Base-by-base conservation (phyloP, 1,139 yeast genomes). In the Casaregolazyma lundiana region DNA sequence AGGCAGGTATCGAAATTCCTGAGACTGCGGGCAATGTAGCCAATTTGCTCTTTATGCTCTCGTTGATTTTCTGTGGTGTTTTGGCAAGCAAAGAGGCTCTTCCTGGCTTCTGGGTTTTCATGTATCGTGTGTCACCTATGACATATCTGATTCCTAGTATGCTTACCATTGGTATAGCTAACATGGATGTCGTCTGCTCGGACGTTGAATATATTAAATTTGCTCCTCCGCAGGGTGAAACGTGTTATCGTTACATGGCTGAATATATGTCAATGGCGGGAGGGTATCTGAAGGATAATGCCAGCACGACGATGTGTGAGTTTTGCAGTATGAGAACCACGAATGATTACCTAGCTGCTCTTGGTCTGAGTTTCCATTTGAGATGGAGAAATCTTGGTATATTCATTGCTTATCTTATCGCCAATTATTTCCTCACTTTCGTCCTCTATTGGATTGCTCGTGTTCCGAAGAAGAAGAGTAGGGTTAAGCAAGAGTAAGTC, bases 371-470 rank as follows among this genome's bases (percentile, higher is more conserved):
- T 21, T 72, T 73, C 61, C 51, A 52, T 21, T 63, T 74, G 57
- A 70, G 77, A 57, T 81, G 87, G 86, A 75, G 88, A 69, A 80
- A 82, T 58, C 51, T 81, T 49, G 89, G 89, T 17, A 69, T 83
- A 50, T 69, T 70, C 53, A 76, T 76, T 67, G 81, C 67, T 9
- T 82, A 77, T 60, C 70, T 79, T 50, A 47, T 67, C 22, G 80
- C 81, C 69, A 81, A 82, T 58, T 67, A 77, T 44, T 47, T 63
- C 34, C 70, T 69, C 22, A 76, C 84, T 8, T 60, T 81, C 22
- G 63, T 74, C 61, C 66, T 84, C 46, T 86, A 84, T 67, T 86
- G 86, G 81, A 64, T 82, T 43, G 78, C 80, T n/a, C 80, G 95
- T 70, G 94, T 85, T 49, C 95, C 95, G 30, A 67, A 65, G 55